Percentiles rank a stretch among this genome's conserved stretches.
Evolutionary conservation across 2,329 filamentous ascomycete genomes (phyloP).

Genomic region (Aspergillus uvarum): DNA sequence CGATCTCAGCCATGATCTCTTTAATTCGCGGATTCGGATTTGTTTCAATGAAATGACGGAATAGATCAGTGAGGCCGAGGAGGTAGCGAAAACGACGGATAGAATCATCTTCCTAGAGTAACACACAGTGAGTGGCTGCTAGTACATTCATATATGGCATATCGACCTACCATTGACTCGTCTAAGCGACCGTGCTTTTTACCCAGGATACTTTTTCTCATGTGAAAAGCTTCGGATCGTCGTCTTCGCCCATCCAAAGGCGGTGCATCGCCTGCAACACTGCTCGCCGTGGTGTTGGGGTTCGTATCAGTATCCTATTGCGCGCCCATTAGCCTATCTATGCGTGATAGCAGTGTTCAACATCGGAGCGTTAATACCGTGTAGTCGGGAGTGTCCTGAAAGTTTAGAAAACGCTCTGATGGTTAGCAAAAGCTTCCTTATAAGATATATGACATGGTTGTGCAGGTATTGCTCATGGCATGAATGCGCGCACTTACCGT

Average conservation of each 20-base stretch:
- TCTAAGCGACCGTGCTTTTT: slow-evolving; percentile 92
- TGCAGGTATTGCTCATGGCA: background rate
- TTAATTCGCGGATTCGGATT: slow-evolving; percentile 95
- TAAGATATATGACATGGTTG: no score
- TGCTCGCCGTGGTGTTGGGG: slow-evolving; percentile 73
- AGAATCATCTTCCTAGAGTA: slow-evolving; percentile 79
- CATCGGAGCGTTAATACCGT: slow-evolving; percentile 45
- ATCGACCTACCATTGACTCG: slow-evolving; percentile 74
- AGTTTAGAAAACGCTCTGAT: slow-evolving; percentile 39
- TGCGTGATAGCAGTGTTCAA: background rate
- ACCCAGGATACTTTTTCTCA: slow-evolving; percentile 88
- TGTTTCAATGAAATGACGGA: slow-evolving; percentile 97
- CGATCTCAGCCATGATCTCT: slow-evolving; percentile 90
- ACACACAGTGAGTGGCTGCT: slow-evolving; percentile 14
- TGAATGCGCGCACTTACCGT: slow-evolving; percentile 33
- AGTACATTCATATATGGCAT: background rate
- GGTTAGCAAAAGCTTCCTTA: slow-evolving; percentile 13
- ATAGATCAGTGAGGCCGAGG: slow-evolving; percentile 90
- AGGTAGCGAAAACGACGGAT: slow-evolving; percentile 93
- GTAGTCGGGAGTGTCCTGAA: slow-evolving; percentile 63
- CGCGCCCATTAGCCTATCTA: slow-evolving; percentile 5
- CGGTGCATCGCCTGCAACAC: slow-evolving; percentile 72
- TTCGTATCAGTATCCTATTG: slow-evolving; percentile 63
- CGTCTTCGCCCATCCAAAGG: slow-evolving; percentile 75
- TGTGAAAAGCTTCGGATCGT: slow-evolving; percentile 80